Conservation (phyloP, 2,329 filamentous ascomycete species). For the Aspergillus neoniger region DNA sequence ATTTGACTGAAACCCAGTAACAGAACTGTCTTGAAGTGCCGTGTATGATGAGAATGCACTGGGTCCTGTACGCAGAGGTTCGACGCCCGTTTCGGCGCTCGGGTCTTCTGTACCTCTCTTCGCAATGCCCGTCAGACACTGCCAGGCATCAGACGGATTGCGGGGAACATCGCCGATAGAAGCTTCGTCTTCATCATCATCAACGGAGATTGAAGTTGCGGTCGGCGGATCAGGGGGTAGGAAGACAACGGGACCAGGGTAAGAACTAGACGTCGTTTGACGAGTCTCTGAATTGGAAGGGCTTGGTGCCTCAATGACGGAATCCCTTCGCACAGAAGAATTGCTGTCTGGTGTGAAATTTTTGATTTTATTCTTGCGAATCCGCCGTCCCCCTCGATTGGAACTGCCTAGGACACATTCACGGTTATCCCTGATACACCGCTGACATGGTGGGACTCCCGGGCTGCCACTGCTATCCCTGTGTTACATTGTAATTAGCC, state of each 20-base stretch:
- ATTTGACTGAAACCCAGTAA: conserved; percentile 29
- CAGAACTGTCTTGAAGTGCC: conserved; percentile 28
- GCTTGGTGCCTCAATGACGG: conserved; percentile 28
- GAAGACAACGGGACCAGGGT: conserved; percentile 39
- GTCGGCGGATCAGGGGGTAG: conserved; percentile 35
- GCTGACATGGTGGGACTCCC: conserved; percentile 56
- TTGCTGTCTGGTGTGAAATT: conserved; percentile 33
- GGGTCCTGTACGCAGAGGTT: conserved; percentile 26
- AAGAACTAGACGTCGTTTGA: conserved; percentile 29
- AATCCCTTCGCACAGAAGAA: conserved; percentile 28
- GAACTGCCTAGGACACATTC: conserved; percentile 62
- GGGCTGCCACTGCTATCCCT: conserved; percentile 51
- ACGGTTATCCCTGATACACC: conserved; percentile 59
- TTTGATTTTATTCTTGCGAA: conserved; percentile 55
- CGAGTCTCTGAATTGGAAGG: conserved; percentile 31
- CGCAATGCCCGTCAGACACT: conserved; percentile 49
- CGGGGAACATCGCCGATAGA: conserved; percentile 48
- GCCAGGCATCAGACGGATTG: conserved; percentile 53
- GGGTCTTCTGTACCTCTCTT: conserved; percentile 36
- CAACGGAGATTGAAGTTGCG: conserved; percentile 28
- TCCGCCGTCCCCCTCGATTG: conserved; percentile 60
- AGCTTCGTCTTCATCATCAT: conserved; percentile 44
- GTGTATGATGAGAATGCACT: conserved; percentile 29
- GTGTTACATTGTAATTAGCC: conserved; percentile 10
- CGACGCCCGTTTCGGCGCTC: conserved; percentile 23